These are phyloP conservation scores for Penicillium palitans DNA, from an alignment of 2,329 filamentous ascomycete species.

Conservation along the genomic window DNA sequence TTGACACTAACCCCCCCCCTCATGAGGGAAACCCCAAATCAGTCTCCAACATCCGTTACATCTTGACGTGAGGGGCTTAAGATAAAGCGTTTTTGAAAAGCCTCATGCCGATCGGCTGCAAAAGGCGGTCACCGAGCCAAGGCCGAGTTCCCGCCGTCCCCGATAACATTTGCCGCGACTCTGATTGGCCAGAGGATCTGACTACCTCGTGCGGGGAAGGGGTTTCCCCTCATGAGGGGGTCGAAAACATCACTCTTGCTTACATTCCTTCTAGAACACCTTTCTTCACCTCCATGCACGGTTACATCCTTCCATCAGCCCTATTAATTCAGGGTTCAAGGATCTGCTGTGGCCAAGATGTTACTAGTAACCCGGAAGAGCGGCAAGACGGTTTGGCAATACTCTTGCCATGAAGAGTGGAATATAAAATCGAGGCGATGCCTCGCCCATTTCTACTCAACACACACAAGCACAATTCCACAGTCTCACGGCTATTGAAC, in stretches of 20 bases:
- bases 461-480: not conserved
- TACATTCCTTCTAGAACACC: not conserved
- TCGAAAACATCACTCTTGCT: not conserved
- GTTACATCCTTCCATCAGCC: not conserved
- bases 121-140: not conserved
- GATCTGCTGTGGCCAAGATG: not conserved
- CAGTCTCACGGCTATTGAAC: not conserved
- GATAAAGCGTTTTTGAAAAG: not conserved
- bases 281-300: no score
- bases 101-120: not conserved
- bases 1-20: not conserved
- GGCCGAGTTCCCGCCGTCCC: not conserved
- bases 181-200: not conserved
- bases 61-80: not conserved
- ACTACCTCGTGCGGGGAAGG: not conserved
- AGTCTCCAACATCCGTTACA: not conserved
- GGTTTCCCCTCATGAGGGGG: slow-evolving; percentile 11
- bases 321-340: not conserved
- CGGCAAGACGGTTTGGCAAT: not conserved
- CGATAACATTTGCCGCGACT: not conserved
- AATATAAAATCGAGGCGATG: not conserved
- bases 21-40: not conserved
- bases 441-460: not conserved
- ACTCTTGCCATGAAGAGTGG: not conserved
- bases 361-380: not conserved